Evolutionary conservation across 2,329 filamentous ascomycete genomes (phyloP).

Genomic region (Trichoderma koningiopsis): DNA sequence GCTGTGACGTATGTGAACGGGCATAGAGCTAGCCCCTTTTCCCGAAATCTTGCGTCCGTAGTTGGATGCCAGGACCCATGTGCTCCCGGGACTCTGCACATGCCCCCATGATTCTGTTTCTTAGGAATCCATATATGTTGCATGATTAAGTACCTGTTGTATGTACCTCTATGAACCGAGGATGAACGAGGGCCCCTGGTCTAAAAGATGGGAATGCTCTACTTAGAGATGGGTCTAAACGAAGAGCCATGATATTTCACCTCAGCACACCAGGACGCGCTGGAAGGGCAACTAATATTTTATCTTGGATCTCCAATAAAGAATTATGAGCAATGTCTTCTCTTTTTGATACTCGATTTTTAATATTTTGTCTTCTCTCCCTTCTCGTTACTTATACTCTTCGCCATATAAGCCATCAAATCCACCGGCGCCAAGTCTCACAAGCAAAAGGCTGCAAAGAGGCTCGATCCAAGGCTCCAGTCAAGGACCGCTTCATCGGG

Average conservation of each 20-base stretch:
- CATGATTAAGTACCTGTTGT: neutral
- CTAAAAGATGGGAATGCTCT: neutral
- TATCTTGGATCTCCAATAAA: neutral
- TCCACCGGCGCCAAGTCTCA: slow-evolving; percentile 27
- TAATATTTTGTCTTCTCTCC: slow-evolving; percentile 4
- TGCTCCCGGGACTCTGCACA: neutral
- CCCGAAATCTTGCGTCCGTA: neutral
- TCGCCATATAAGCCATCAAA: slow-evolving; percentile 25
- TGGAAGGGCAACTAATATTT: neutral
- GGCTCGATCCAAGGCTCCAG: slow-evolving; percentile 30
- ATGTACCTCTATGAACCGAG: neutral
- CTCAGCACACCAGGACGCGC: neutral
- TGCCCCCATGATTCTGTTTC: neutral
- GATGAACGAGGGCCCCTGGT: neutral
- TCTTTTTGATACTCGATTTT: neutral
- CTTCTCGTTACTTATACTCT: slow-evolving; percentile 2
- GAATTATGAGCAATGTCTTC: neutral
- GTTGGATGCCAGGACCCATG: neutral
- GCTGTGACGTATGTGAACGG: slow-evolving; percentile 23
- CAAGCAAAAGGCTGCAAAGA: slow-evolving; percentile 32
- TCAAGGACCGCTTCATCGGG: slow-evolving; percentile 39
- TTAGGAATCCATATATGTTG: neutral
- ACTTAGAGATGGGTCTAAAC: neutral
- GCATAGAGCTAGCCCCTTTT: neutral
- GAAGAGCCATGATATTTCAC: neutral